Conservation (phyloP, 148 eudicot species). For the Chenopodium berlandieri region DNA sequence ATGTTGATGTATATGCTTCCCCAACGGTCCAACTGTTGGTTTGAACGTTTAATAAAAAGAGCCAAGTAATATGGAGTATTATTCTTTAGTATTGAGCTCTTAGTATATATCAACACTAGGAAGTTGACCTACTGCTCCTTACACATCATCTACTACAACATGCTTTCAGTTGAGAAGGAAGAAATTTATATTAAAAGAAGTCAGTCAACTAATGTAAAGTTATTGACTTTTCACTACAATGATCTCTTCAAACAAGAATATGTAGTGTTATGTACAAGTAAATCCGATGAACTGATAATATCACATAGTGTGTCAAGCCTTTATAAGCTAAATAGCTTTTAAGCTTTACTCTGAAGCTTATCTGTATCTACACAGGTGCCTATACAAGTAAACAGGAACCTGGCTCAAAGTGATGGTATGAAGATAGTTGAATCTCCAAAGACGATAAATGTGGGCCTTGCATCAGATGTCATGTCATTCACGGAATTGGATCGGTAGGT, state of each 20-base stretch:
- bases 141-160: background rate
- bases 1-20: background rate
- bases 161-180: background rate
- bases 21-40: background rate
- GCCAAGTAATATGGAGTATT: background rate
- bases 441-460: conserved; percentile 33
- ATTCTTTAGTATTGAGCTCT: background rate
- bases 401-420: conserved; percentile 93
- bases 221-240: background rate
- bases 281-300: background rate
- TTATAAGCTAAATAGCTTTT: background rate
- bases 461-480: conserved; percentile 54
- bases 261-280: background rate
- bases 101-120: background rate
- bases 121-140: background rate
- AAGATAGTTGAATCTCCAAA: conserved; percentile 66
- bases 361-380: conserved; percentile 57
- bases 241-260: background rate
- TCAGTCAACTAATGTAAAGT: background rate
- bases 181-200: background rate
- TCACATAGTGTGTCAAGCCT: background rate
- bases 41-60: background rate
- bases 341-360: conserved; percentile 4
- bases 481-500: conserved; percentile 75
- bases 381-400: conserved; percentile 82